Conservation (phyloP, 345 rosid species). For the Stellera chamaejasme region DNA sequence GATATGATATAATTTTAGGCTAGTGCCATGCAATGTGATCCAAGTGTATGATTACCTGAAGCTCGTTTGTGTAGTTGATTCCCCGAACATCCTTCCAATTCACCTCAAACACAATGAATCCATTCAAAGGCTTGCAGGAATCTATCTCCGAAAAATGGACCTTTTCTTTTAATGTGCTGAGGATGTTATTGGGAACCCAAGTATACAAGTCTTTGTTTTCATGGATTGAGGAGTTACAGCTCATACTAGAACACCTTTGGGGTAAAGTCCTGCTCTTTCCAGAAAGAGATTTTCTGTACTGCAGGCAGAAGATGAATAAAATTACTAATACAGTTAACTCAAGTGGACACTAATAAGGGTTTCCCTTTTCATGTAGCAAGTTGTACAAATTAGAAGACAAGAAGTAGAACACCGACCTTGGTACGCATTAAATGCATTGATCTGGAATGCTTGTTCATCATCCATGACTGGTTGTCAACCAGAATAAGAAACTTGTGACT, state of each 20-base stretch:
- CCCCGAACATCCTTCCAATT: slow-evolving; percentile 18
- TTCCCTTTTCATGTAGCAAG: no score
- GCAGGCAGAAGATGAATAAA: background rate
- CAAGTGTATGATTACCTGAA: slow-evolving; percentile 10
- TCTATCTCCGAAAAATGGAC: slow-evolving; percentile 4
- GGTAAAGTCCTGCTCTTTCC: slow-evolving; percentile 4
- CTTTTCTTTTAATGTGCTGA: slow-evolving; percentile 12
- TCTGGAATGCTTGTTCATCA: slow-evolving; percentile 11
- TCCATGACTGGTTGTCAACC: slow-evolving; percentile 18
- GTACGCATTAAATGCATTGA: slow-evolving; percentile 8
- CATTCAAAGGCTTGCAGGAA: slow-evolving; percentile 17
- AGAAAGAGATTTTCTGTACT: slow-evolving; percentile 15
- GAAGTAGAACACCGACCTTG: background rate
- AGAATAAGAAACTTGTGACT: slow-evolving; percentile 13
- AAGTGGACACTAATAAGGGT: no score
- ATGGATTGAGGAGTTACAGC: slow-evolving; percentile 3
- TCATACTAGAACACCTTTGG: slow-evolving; percentile 1
- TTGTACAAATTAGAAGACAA: background rate
- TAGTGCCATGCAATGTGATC: background rate
- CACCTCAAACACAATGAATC: slow-evolving; percentile 19
- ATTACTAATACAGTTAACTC: no score
- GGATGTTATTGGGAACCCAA: slow-evolving; percentile 6
- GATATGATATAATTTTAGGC: no score
- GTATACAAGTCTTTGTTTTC: background rate
- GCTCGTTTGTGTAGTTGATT: slow-evolving; percentile 15